A percentile compares a stretch with the other conserved stretches of the same genome.
Conservation (phyloP, 2,329 filamentous ascomycete species). For the Phyllosticta ampelicida region DNA sequence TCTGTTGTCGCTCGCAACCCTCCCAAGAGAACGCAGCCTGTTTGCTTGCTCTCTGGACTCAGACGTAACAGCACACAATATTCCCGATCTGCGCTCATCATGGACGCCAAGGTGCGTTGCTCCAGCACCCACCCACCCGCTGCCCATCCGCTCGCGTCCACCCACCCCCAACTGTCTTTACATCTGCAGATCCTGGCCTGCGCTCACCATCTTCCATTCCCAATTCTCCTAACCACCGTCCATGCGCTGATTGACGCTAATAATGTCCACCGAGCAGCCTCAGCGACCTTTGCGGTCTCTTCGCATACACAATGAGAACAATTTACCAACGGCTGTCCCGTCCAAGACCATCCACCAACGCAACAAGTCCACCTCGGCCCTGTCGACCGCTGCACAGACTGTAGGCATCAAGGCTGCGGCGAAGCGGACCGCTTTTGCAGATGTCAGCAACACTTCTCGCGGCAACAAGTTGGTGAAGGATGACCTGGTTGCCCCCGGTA, state of each 20-base stretch:
- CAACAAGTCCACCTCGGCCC: slow-evolving; percentile 65
- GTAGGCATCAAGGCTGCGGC: slow-evolving; percentile 51
- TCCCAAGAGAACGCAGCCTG: neutral
- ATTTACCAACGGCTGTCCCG: slow-evolving; percentile 28
- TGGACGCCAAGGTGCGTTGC: slow-evolving; percentile 36
- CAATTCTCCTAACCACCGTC: neutral
- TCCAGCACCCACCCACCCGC: slow-evolving; percentile 6
- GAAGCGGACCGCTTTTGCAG: slow-evolving; percentile 71
- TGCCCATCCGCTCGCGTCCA: neutral
- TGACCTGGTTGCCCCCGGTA: slow-evolving; percentile 42
- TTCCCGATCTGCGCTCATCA: slow-evolving; percentile 17
- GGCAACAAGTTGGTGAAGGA: slow-evolving; percentile 38
- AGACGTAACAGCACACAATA: neutral
- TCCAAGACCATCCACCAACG: slow-evolving; percentile 56
- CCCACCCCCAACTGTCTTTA: neutral
- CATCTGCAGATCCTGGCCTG: neutral
- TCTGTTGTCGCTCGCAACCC: neutral
- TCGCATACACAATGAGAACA: slow-evolving; percentile 63
- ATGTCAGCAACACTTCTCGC: slow-evolving; percentile 61
- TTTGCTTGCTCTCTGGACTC: neutral
- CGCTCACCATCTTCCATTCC: slow-evolving; percentile 1
- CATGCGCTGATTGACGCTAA: slow-evolving; percentile 17
- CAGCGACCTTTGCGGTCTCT: slow-evolving; percentile 52
- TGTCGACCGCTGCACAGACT: slow-evolving; percentile 44
- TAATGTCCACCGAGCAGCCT: slow-evolving; percentile 41